Conservation (phyloP, 2,329 filamentous ascomycete species). For the Ophiostoma sp. region DNA sequence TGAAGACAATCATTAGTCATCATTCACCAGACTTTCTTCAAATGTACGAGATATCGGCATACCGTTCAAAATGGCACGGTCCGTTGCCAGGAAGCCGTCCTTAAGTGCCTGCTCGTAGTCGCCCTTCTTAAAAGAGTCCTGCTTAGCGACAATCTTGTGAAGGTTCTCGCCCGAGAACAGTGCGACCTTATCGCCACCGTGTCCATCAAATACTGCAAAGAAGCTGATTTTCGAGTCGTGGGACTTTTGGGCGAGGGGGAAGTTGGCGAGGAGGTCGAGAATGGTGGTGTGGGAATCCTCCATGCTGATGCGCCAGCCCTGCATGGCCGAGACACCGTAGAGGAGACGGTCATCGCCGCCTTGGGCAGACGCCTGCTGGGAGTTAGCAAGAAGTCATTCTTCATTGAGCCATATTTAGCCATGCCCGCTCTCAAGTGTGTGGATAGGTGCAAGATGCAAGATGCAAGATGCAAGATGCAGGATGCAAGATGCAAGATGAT, state of each 20-base stretch:
- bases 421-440: background rate
- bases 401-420: slow-evolving; percentile 5
- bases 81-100: slow-evolving; percentile 93
- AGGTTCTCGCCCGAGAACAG: slow-evolving; percentile 88
- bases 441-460: background rate
- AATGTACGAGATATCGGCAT: slow-evolving; percentile 32
- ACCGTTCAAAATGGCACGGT: slow-evolving; percentile 94
- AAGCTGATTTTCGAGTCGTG: slow-evolving; percentile 76
- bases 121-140: slow-evolving; percentile 85
- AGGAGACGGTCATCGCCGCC: slow-evolving; percentile 89
- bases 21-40: background rate
- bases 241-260: slow-evolving; percentile 54
- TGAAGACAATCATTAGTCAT: slow-evolving; percentile 38
- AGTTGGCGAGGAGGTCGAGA: slow-evolving; percentile 70
- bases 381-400: background rate
- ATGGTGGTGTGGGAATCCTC: slow-evolving; percentile 90
- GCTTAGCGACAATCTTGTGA: slow-evolving; percentile 89
- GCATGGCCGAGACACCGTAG: slow-evolving; percentile 97
- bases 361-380: slow-evolving; percentile 68
- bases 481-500: too few relatives aligned
- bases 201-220: slow-evolving; percentile 97
- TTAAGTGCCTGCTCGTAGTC: slow-evolving; percentile 95
- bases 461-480: too few relatives aligned
- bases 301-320: slow-evolving; percentile 99
- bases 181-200: slow-evolving; percentile 94